Evolutionary conservation across 202 grass and related monocot genomes (phyloP).

Genomic region (Brachypodium distachyon): DNA sequence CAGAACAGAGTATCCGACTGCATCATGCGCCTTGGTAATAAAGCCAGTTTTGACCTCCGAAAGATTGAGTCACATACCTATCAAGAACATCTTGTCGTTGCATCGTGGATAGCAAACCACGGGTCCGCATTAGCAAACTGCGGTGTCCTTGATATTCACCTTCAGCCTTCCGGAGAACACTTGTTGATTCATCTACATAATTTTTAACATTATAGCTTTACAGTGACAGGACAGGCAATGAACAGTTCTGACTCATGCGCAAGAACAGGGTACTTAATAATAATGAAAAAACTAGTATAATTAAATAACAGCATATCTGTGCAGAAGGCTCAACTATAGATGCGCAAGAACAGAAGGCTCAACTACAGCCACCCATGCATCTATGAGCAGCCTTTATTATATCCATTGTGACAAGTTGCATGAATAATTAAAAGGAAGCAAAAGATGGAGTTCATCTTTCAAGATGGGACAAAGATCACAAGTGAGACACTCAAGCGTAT

Average conservation of each 20-base stretch:
- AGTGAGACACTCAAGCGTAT: neutral
- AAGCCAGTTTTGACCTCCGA: neutral
- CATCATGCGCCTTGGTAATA: neutral
- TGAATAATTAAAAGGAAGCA: neutral
- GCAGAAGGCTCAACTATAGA: neutral
- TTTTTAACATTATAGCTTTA: neutral
- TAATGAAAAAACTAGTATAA: neutral
- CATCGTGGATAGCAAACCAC: slow-evolving; percentile 69
- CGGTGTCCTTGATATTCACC: slow-evolving; percentile 77
- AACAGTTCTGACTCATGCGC: neutral
- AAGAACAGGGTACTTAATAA: neutral
- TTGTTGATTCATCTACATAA: slow-evolving; percentile 56
- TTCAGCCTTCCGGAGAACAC: slow-evolving; percentile 62
- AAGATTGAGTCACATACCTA: slow-evolving; percentile 32
- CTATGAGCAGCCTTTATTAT: neutral
- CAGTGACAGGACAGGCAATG: neutral
- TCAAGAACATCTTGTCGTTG: slow-evolving; percentile 71
- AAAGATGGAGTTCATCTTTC: neutral
- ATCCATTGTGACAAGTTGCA: neutral
- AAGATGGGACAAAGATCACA: neutral
- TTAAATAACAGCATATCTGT: neutral
- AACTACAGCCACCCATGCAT: neutral
- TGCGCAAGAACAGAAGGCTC: neutral
- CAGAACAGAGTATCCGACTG: neutral
- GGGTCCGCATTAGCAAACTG: slow-evolving; percentile 56